A percentile compares a stretch with the other conserved stretches of the same genome.
Evolutionary conservation across 208 protist genomes (phyloP).

Genomic region (Acanthamoeba triangularis): DNA sequence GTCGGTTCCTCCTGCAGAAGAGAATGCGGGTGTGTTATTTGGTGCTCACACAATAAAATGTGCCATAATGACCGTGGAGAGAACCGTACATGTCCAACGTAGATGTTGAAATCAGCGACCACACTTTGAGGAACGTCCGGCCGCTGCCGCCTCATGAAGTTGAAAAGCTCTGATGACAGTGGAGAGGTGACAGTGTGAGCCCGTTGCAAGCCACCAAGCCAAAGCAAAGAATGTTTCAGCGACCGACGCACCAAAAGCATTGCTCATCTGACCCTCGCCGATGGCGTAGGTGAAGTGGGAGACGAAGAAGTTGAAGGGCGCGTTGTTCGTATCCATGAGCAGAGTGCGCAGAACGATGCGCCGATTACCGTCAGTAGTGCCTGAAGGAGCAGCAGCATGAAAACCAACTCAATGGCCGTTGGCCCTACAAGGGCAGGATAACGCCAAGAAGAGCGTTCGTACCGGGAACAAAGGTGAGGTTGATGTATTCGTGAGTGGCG

Average conservation of each 20-base stretch:
- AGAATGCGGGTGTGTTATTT: not conserved
- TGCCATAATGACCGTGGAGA: not conserved
- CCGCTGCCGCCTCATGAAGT: slow-evolving; percentile 53
- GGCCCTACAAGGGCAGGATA: not conserved
- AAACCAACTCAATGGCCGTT: not conserved
- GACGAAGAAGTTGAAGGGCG: slow-evolving; percentile 47
- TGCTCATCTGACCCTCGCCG: slow-evolving; percentile 68
- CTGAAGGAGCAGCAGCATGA: not conserved
- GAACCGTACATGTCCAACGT: slow-evolving; percentile 10
- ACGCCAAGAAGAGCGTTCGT: not conserved
- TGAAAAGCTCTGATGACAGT: not conserved
- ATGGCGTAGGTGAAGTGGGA: slow-evolving; percentile 52
- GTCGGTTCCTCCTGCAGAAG: slow-evolving; percentile 11
- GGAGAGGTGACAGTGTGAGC: not conserved
- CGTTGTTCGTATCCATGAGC: not conserved
- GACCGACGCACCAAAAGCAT: not conserved
- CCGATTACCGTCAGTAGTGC: slow-evolving; percentile 10
- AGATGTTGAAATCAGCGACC: slow-evolving; percentile 69
- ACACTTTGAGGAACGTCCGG: slow-evolving; percentile 1
- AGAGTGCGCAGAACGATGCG: slow-evolving; percentile 28
- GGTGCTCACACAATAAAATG: not conserved
- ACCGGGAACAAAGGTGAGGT: slow-evolving; percentile 70
- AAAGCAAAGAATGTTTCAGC: not conserved
- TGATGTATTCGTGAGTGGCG: slow-evolving; percentile 1
- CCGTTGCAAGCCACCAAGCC: not conserved